These are phyloP conservation scores for Lepidopterella palustris DNA, from an alignment of 495 filamentous ascomycete genomes.

Conservation along the genomic window DNA sequence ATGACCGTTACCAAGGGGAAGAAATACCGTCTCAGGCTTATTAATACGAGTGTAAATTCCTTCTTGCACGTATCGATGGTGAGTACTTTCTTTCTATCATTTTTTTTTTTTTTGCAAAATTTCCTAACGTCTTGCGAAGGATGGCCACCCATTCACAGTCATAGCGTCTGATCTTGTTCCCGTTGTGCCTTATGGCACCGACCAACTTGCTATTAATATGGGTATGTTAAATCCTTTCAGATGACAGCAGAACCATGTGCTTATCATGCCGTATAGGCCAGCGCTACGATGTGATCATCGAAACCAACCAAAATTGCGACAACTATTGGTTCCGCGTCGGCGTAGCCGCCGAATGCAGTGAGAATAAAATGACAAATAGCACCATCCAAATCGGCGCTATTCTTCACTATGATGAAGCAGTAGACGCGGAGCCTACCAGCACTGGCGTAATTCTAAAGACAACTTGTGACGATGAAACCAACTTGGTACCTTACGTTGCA, in stretches of 20 bases:
- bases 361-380: constrained; percentile 14
- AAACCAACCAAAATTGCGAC: constrained; percentile 32
- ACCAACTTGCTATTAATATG: constrained; percentile 30
- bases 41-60: constrained; percentile 36
- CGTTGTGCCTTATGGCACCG: constrained; percentile 26
- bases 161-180: constrained; percentile 38
- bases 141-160: constrained; percentile 33
- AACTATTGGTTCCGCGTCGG: constrained; percentile 38
- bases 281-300: constrained; percentile 39
- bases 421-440: constrained; percentile 8
- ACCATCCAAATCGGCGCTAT: constrained; percentile 19
- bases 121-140: constrained; percentile 4
- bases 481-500: constrained; percentile 22
- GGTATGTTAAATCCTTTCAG: constrained; percentile 11
- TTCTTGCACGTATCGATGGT: constrained; percentile 31
- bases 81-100: too few relatives aligned
- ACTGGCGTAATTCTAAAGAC: constrained; percentile 18
- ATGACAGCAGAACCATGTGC: background rate
- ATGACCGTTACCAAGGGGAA: constrained; percentile 32
- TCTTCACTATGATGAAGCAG: constrained; percentile 15
- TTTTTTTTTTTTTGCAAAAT: background rate
- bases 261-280: constrained; percentile 26
- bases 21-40: constrained; percentile 35
- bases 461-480: constrained; percentile 18
- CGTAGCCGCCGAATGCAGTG: constrained; percentile 20